Base-by-base conservation (phyloP, 108 stramenopile genomes). In the Chaetoceros muelleri region DNA sequence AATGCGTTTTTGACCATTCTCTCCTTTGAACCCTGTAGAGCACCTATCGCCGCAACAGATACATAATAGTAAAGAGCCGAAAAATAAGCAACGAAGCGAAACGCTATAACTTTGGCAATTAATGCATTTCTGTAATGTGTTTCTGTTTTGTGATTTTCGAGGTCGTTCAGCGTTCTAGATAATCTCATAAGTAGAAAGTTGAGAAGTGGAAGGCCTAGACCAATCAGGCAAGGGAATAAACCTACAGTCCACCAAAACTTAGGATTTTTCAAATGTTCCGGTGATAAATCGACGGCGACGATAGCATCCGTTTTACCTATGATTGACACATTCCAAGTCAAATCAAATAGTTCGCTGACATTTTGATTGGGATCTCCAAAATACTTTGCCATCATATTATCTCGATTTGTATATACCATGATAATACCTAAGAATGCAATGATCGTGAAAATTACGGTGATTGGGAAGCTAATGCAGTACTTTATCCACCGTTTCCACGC, bases 91-190 rank as follows among this genome's bases (percentile, higher is more conserved):
- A 97, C 94, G 55, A 98, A 98, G 29, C 95, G 90, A 66, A 99
- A 99, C 50, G 93, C 74, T 69, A 99, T 95, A 2, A 96, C 95
- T 73, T 99, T 99, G 72, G 94, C 85, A 58, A 99, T 97, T 69
- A 96, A 72, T 60, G 81, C 67, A 44, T 95, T 92, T 50, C 94
- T 75, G 67, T 93, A 97, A 28, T 82, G 72, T 34, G 80, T 90
- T 54, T 96, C 94, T 2, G 95, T 97, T 53, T 95, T 72, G 60
- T 97, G 90, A 71, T 99, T 99, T 67, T 99, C 98, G 52, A 92
- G 90, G 57, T 93, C 70, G 53, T 81, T 94, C 44, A 94, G 69
- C 71, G 65, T 72, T 44, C 74, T 69, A 10, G 95, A 87, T 34
- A 93, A 55, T 53, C 60, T 74, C 75, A 85, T 85, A 51, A 91